Base-by-base conservation (phyloP, 371 early-diverging fungal genomes). In the Mucor indicus region DNA sequence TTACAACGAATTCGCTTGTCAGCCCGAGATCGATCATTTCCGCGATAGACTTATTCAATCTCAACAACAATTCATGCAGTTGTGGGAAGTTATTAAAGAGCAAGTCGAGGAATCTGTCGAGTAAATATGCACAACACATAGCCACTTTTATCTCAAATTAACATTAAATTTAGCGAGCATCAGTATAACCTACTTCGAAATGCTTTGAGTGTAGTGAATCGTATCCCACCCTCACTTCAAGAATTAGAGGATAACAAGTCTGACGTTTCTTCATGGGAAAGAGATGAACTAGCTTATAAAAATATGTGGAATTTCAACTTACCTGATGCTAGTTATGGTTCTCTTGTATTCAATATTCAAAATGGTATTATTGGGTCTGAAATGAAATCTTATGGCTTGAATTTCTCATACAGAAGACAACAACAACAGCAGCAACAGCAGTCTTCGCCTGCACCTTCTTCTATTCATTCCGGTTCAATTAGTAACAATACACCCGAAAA, bases 221-320 rank as follows among this genome's bases (percentile, higher is more conserved):
- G 80, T 19, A 50, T 82, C 29, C 81, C 80, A 37, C 69, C 68
- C 15, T 54, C 72, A 0, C 20, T 43, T 13, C 41, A 21, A 24
- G 41, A 57, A 12, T 15, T 55, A 7, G 54, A 64, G 22, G 41
- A 53, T 15, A 27, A 44, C 23, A 29, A 53, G 16, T 44, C 53
- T n/a, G 19, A 54, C 6, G 20, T 48, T 55, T 44, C 59, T 8
- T 27, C 16, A 8, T 48, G 43, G 53, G 55, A 60, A 35, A 48
- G 55, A 17, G 80, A 80, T 36, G 83, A 84, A 55, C 66, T 71
- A 6, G 78, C 80, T 1, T 84, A 77, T 54, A 84, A 82, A 51
- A 82, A 82, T 53, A 73, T 80, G 75, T 84, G 85, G 85, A 79
- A 82, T 46, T 82, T 84, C 50, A 84, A 84, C 36, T 52, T 84